Base-by-base conservation (phyloP, 352 stramenopile genomes). In the Phytophthora quininea region DNA sequence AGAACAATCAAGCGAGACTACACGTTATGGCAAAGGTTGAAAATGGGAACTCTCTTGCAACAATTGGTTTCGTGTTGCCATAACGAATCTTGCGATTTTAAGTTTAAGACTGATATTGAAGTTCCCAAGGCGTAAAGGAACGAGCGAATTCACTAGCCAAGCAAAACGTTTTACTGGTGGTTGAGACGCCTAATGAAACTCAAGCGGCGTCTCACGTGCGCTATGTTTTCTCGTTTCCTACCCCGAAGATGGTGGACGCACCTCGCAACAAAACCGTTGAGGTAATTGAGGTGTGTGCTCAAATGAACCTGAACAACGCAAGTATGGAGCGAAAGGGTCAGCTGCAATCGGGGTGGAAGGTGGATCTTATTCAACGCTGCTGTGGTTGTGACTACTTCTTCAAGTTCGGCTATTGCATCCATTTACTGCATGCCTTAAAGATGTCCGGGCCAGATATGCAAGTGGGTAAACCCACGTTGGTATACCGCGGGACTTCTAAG, bases 331-430 rank as follows among this genome's bases (percentile, higher is more conserved):
- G 31, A 15, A 24, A 52, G 6, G 46, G 46, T 32, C 8, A 52
- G n/a, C 33, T 24, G 19, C n/a, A 52, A 24, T 33, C n/a, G 46
- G 46, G 46, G 5, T 52, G 46, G 46, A 6, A 52, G 4, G 46
- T 52, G 8, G 46, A 52, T 14, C 46, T 52, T 31, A 4, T 15
- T 15, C n/a, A 14, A 3, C 46, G 46, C 24, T 33, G n/a, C 4
- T 52, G 46, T n/a, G 27, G n/a, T 10, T 52, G 46, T 33, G n/a
- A 24, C 6, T 52, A 33, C 42, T 48, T 52, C 15, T 52, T 33
- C 24, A 52, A 52, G 46, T 33, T 30, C 15, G 46, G 27, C 33
- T 24, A 52, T 15, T 52, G 46, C n/a, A 32, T 52, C 4, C 46
- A 52, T 24, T 35, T 52, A 24, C 15, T 52, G 46, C 27, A n/a